phyloP scores from a whole-genome alignment of 192 early-diverging fungal genomes.

The Ambispora gerdemannii region DNA sequence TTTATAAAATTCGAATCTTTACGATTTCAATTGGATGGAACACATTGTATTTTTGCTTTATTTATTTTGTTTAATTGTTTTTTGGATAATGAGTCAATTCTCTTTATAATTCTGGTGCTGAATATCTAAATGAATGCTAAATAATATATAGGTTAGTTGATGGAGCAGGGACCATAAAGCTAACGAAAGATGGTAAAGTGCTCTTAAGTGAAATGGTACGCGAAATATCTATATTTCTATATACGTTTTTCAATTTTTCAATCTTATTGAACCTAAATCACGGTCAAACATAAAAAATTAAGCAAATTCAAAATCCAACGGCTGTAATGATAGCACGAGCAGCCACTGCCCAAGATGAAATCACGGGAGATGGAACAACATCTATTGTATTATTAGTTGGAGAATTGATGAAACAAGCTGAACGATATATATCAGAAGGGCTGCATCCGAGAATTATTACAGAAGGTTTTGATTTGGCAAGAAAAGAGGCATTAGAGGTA shows the following conservation, averaged over 20 bases:
- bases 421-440: slow-evolving; percentile 91
- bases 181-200: slow-evolving; percentile 99
- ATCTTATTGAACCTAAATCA: too few relatives aligned
- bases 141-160: slow-evolving; percentile 97
- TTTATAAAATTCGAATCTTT: too few relatives aligned
- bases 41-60: too few relatives aligned
- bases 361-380: slow-evolving; percentile 98
- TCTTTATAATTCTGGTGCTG: too few relatives aligned
- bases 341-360: slow-evolving; percentile 98
- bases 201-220: slow-evolving; percentile 97
- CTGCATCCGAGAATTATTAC: slow-evolving; percentile 94
- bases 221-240: too few relatives aligned
- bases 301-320: slow-evolving; percentile 99
- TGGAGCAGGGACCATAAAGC: slow-evolving; percentile 91
- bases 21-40: too few relatives aligned
- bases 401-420: slow-evolving; percentile 95
- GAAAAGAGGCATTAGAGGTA: slow-evolving; percentile 87
- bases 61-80: too few relatives aligned
- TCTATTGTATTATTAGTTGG: slow-evolving; percentile 95
- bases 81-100: too few relatives aligned
- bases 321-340: slow-evolving; percentile 99
- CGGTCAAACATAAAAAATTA: too few relatives aligned
- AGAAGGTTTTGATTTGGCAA: slow-evolving; percentile 96
- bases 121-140: too few relatives aligned
- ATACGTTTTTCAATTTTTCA: too few relatives aligned